These are phyloP conservation scores for Barnettozyma sp. DNA, from an alignment of 805 yeast genomes.

Conservation along the genomic window DNA sequence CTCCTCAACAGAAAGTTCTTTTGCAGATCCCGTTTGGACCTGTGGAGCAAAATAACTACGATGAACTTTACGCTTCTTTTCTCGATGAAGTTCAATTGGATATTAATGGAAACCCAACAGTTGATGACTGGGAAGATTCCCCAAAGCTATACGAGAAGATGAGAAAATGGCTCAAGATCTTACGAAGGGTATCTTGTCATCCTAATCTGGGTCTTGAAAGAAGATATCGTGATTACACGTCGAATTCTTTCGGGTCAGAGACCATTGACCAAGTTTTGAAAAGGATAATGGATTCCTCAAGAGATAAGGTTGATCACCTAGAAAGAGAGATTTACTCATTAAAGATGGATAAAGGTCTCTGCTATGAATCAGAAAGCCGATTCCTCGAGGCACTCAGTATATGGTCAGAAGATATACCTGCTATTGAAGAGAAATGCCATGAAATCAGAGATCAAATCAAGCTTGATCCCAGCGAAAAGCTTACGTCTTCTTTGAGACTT, in stretches of 20 bases:
- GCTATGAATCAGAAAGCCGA: slow-evolving; percentile 48
- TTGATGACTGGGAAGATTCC: slow-evolving; percentile 44
- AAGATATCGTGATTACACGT: not conserved
- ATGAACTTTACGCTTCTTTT: slow-evolving; percentile 55
- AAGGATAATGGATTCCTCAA: slow-evolving; percentile 54
- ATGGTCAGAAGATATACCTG: slow-evolving; percentile 32
- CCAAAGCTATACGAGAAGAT: slow-evolving; percentile 36
- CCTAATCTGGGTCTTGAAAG: slow-evolving; percentile 38
- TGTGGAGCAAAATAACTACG: slow-evolving; percentile 80
- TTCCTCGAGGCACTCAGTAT: slow-evolving; percentile 45
- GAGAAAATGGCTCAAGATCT: slow-evolving; percentile 59
- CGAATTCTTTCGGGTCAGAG: slow-evolving; percentile 22
- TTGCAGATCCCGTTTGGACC: slow-evolving; percentile 71
- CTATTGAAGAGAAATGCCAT: slow-evolving; percentile 10
- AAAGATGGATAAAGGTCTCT: slow-evolving; percentile 58
- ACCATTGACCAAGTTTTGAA: slow-evolving; percentile 64
- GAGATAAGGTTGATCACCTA: slow-evolving; percentile 38
- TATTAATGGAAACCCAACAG: slow-evolving; percentile 38
- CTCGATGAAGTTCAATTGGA: slow-evolving; percentile 47
- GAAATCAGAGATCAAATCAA: slow-evolving; percentile 3
- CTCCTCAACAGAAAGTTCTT: slow-evolving; percentile 67
- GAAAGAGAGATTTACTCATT: slow-evolving; percentile 43
- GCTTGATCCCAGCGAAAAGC: slow-evolving; percentile 17
- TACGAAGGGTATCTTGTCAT: slow-evolving; percentile 81
- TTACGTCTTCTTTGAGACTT: slow-evolving; percentile 29